Conservation (phyloP, 306 rosid species). For the Glycyrrhiza uralensis region DNA sequence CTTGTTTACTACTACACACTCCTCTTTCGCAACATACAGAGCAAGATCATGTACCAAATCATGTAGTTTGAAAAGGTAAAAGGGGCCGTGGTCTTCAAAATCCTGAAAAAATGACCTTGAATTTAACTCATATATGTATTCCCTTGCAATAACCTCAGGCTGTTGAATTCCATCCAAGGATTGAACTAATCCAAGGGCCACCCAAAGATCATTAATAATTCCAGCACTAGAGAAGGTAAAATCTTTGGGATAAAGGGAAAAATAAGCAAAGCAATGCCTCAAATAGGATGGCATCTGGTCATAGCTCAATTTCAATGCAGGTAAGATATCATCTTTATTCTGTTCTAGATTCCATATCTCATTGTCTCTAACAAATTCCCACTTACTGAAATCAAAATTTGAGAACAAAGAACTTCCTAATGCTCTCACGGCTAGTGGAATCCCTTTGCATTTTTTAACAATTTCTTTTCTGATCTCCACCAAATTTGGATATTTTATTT, state of each 20-base stretch:
- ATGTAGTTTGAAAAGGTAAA: not conserved
- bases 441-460: not conserved
- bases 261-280: not conserved
- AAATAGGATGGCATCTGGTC: not conserved
- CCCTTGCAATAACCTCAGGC: not conserved
- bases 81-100: fast-evolving
- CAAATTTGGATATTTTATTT: not conserved
- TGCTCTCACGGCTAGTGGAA: not conserved
- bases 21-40: not conserved
- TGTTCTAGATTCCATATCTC: not conserved
- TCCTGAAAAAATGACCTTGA: not conserved
- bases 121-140: not conserved
- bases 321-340: not conserved
- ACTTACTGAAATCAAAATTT: not conserved
- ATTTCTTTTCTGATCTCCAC: not conserved
- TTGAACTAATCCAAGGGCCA: not conserved
- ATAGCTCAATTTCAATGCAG: not conserved
- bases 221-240: not conserved
- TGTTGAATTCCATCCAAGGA: not conserved
- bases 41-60: not conserved
- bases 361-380: not conserved
- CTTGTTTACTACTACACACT: not conserved
- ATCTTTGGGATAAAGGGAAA: not conserved
- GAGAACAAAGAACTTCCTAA: not conserved
- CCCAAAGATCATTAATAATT: not conserved